phyloP scores from a whole-genome alignment of 1,284 basidiomycete genomes.

The Trichosporon sp. region DNA sequence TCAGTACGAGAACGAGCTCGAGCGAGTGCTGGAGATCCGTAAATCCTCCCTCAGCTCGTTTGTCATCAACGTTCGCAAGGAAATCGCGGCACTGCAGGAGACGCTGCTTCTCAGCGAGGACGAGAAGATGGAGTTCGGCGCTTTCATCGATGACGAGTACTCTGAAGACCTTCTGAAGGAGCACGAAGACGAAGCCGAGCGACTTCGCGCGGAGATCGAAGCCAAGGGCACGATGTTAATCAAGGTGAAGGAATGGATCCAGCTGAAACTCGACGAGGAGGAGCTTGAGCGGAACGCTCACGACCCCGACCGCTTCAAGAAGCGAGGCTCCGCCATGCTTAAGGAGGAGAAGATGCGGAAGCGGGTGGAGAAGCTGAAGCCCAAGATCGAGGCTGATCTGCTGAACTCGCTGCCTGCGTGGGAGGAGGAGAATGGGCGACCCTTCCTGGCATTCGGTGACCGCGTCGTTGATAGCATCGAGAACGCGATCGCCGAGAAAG shows the following conservation, averaged over 20 bases:
- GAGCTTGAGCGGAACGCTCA: conserved; percentile 61
- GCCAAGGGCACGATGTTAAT: conserved; percentile 71
- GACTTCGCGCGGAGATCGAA: conserved; percentile 73
- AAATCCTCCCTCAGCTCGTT: conserved; percentile 81
- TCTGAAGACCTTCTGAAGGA: conserved; percentile 80
- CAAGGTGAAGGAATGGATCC: conserved; percentile 79
- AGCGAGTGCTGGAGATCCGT: conserved; percentile 83
- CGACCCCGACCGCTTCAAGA: conserved; percentile 47
- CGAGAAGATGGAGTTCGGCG: conserved; percentile 72
- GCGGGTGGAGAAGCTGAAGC: conserved; percentile 89
- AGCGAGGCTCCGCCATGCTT: conserved; percentile 66
- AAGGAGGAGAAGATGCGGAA: conserved; percentile 98
- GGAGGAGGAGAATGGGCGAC: conserved; percentile 72
- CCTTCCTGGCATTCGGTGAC: conserved; percentile 81
- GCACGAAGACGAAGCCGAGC: conserved; percentile 81
- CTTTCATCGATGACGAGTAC: conserved; percentile 77
- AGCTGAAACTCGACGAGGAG: conserved; percentile 84
- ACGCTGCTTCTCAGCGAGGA: conserved; percentile 78
- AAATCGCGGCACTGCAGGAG: conserved; percentile 79
- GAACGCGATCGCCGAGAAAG: conserved; percentile 60
- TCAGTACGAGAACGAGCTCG: conserved; percentile 80
- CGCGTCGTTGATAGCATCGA: conserved; percentile 75
- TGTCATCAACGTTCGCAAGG: conserved; percentile 72
- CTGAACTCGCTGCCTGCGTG: conserved; percentile 73
- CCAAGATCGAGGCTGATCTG: conserved; percentile 87